Evolutionary conservation across 164 flowering plant genomes (phyloP).

Genomic region (Stephania yunnanensis): DNA sequence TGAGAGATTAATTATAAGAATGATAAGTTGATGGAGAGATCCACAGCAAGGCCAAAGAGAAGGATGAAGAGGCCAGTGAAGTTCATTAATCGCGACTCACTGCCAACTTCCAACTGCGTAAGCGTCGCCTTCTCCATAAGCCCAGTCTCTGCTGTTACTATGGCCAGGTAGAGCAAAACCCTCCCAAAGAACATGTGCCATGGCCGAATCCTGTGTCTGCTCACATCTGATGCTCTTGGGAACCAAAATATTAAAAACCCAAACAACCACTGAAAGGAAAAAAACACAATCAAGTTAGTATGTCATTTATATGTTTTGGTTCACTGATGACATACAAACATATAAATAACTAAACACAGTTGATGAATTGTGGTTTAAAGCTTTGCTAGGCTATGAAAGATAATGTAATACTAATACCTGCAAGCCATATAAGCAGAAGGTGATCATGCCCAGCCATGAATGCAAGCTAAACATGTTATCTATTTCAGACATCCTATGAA

Average conservation of each 20-base stretch:
- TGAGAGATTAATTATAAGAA: constrained; percentile 1
- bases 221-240: neutral
- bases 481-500: constrained; percentile 31
- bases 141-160: constrained; percentile 55
- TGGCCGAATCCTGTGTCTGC: constrained; percentile 4
- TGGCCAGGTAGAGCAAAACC: constrained; percentile 49
- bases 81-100: constrained; percentile 36
- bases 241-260: constrained; percentile 14
- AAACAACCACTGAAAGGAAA: constrained; percentile 13
- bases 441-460: constrained; percentile 76
- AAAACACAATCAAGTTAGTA: neutral
- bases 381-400: neutral
- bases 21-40: constrained; percentile 12
- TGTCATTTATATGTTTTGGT: too few relatives aligned
- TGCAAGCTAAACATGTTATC: constrained; percentile 54
- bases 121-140: constrained; percentile 41
- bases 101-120: constrained; percentile 16
- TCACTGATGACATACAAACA: too few relatives aligned
- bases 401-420: constrained; percentile 40
- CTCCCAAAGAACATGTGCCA: constrained; percentile 37
- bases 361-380: neutral
- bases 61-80: constrained; percentile 55
- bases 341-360: neutral
- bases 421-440: constrained; percentile 50
- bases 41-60: constrained; percentile 34